A percentile compares a stretch with the other conserved stretches of the same genome.
phyloP scores from a whole-genome alignment of 805 yeast species.

The Grigorovia transvaalensis region DNA sequence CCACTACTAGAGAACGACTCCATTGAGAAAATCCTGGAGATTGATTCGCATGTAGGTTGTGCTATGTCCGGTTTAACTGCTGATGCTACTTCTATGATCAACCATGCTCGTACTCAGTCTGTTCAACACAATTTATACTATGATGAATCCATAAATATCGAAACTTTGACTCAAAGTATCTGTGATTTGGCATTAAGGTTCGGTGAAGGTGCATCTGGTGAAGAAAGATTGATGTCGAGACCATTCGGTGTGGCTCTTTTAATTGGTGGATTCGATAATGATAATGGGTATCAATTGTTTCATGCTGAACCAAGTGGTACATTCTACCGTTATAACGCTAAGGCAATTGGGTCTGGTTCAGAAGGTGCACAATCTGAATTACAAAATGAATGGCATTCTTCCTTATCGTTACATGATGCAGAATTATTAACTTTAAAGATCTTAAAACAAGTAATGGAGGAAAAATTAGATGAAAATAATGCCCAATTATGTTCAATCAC shows the following conservation, averaged over 20 bases:
- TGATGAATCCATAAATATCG: conserved; percentile 87
- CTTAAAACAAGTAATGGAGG: conserved; percentile 98
- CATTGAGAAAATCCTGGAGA: conserved; percentile 91
- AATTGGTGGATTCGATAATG: conserved; percentile 88
- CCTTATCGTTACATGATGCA: conserved; percentile 85
- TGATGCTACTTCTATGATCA: conserved; percentile 97
- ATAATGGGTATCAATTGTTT: conserved; percentile 89
- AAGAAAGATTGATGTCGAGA: conserved; percentile 84
- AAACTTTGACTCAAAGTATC: conserved; percentile 88
- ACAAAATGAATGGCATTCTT: conserved; percentile 91
- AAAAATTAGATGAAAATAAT: conserved; percentile 86
- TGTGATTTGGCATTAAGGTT: conserved; percentile 94
- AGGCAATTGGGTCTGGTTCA: conserved; percentile 97
- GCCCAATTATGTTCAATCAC: conserved; percentile 95
- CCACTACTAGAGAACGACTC: conserved; percentile 82
- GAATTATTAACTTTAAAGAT: conserved; percentile 81
- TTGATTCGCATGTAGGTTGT: conserved; percentile 90
- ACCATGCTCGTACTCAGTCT: conserved; percentile 87
- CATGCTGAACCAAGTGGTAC: conserved; percentile 99
- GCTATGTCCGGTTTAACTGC: conserved; percentile 99
- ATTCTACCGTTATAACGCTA: conserved; percentile 93
- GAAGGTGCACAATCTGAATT: conserved; percentile 98
- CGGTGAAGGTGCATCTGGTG: conserved; percentile 96
- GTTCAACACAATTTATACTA: conserved; percentile 83
- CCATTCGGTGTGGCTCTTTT: conserved; percentile 97